These are phyloP conservation scores for Ceratobasidium sp. DNA, from an alignment of 1,284 basidiomycete genomes.

Conservation along the genomic window DNA sequence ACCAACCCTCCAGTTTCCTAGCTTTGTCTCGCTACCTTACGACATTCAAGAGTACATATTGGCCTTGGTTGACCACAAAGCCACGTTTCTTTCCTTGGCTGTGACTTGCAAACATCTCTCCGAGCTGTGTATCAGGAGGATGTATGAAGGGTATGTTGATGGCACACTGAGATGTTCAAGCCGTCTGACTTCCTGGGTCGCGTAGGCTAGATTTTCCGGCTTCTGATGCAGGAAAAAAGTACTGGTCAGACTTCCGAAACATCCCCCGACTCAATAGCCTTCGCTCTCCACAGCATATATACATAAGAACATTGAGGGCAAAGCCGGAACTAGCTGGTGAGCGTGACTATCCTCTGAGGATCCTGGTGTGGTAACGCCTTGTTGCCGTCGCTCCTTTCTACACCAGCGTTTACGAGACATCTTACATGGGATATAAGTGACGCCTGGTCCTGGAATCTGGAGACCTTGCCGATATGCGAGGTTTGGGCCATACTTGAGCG, in stretches of 20 bases:
- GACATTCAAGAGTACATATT: slow-evolving; percentile 14
- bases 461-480: neutral
- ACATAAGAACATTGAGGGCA: neutral
- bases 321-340: slow-evolving; percentile 23
- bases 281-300: slow-evolving; percentile 2
- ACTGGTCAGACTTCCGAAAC: neutral
- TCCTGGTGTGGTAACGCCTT: neutral
- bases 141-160: slow-evolving; percentile 13
- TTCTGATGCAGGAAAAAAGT: neutral
- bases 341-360: neutral
- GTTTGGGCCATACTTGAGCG: slow-evolving; percentile 13
- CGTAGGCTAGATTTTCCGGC: slow-evolving; percentile 6
- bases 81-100: slow-evolving; percentile 1
- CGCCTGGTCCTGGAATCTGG: neutral
- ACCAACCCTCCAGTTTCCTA: neutral
- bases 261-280: neutral
- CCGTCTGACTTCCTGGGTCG: neutral
- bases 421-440: slow-evolving; percentile 17
- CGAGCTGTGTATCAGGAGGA: slow-evolving; percentile 6
- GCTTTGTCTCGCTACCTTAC: slow-evolving; percentile 16
- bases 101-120: slow-evolving; percentile 14
- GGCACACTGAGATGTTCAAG: neutral
- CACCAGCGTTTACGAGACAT: neutral
- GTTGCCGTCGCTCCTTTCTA: neutral
- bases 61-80: slow-evolving; percentile 7